Evolutionary conservation across 305 asterid species (phyloP).

Genomic region (Euphrasia arctica): DNA sequence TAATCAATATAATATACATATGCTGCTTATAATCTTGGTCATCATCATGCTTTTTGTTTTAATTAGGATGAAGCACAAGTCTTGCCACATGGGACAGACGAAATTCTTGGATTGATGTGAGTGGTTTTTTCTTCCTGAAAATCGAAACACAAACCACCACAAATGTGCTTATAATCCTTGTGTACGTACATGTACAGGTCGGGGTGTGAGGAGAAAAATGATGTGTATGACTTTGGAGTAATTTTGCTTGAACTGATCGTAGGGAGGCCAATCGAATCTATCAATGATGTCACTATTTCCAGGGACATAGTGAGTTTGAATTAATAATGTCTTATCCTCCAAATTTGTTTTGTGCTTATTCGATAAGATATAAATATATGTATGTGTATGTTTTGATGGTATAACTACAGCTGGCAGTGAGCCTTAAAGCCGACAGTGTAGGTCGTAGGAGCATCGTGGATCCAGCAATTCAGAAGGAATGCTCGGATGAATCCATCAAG

Average conservation of each 20-base stretch:
- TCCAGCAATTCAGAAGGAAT: constrained; percentile 62
- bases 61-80: constrained; percentile 38
- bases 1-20: too few relatives aligned
- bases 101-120: constrained; percentile 43
- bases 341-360: not conserved
- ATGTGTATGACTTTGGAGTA: constrained; percentile 81
- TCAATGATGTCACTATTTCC: constrained; percentile 46
- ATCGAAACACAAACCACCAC: too few relatives aligned
- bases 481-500: constrained; percentile 64
- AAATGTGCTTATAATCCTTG: too few relatives aligned
- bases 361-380: not conserved
- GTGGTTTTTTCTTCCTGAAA: constrained; percentile 2
- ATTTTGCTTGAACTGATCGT: constrained; percentile 72
- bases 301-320: constrained; percentile 57
- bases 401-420: constrained; percentile 44
- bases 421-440: constrained; percentile 50
- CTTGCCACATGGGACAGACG: constrained; percentile 48
- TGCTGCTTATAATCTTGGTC: too few relatives aligned
- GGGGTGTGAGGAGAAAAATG: constrained; percentile 47
- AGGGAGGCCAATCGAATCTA: constrained; percentile 53
- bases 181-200: constrained; percentile 30
- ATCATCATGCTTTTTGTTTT: constrained; percentile 7
- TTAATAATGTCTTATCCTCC: not conserved
- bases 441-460: constrained; percentile 62
- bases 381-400: not conserved